These are phyloP conservation scores for Filosporella fistucella DNA, from an alignment of 495 filamentous ascomycete species.

Conservation along the genomic window DNA sequence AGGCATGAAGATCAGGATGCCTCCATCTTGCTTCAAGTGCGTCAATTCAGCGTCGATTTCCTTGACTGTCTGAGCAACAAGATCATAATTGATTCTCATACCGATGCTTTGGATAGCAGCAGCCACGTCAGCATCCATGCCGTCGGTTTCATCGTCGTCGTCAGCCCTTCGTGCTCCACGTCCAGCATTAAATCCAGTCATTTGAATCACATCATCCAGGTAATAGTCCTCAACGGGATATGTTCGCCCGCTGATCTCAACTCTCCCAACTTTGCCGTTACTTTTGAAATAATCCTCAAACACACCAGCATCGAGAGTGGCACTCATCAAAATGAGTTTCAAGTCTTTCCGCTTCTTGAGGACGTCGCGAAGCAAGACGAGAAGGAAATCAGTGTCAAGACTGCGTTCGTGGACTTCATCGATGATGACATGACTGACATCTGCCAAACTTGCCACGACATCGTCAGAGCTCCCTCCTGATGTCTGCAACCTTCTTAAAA, in stretches of 20 bases:
- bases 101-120: slow-evolving; percentile 70
- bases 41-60: slow-evolving; percentile 72
- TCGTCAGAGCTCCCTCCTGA: slow-evolving; percentile 73
- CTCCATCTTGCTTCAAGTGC: slow-evolving; percentile 59
- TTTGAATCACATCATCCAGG: slow-evolving; percentile 78
- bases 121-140: slow-evolving; percentile 46
- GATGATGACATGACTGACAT: slow-evolving; percentile 92
- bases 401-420: slow-evolving; percentile 97
- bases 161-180: slow-evolving; percentile 20
- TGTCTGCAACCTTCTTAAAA: slow-evolving; percentile 83
- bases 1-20: slow-evolving; percentile 91
- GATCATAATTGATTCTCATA: slow-evolving; percentile 86
- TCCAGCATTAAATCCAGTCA: slow-evolving; percentile 62
- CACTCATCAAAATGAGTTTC: slow-evolving; percentile 96
- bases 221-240: slow-evolving; percentile 88
- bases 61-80: slow-evolving; percentile 73
- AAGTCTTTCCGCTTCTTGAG: slow-evolving; percentile 71
- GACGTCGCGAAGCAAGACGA: slow-evolving; percentile 85
- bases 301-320: slow-evolving; percentile 84
- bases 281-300: slow-evolving; percentile 82
- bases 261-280: slow-evolving; percentile 59
- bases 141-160: slow-evolving; percentile 25
- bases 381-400: slow-evolving; percentile 90
- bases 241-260: slow-evolving; percentile 86
- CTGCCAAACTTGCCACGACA: slow-evolving; percentile 72